phyloP scores from a whole-genome alignment of 2,329 filamentous ascomycete species.

The Colletotrichum sp. region DNA sequence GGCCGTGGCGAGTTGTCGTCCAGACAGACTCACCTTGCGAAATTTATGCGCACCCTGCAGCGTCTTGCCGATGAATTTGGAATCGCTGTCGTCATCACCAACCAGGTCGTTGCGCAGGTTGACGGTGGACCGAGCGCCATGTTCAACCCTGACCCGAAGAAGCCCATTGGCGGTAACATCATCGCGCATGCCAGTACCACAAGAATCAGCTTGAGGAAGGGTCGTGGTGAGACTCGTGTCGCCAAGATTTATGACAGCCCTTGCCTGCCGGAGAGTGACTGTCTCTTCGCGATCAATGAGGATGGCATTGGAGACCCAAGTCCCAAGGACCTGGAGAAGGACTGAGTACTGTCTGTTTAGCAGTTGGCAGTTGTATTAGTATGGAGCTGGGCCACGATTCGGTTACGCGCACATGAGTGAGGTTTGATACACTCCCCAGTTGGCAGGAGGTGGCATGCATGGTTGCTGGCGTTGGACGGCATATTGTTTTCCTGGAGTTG shows the following conservation, averaged over 20 bases:
- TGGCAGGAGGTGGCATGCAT: constrained; percentile 24
- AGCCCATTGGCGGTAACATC: constrained; percentile 98
- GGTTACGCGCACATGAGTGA: constrained; percentile 10
- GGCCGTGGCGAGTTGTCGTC: constrained; percentile 97
- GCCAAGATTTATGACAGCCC: constrained; percentile 99
- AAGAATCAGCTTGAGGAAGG: constrained; percentile 92
- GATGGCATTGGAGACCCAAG: constrained; percentile 95
- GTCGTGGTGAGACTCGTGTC: constrained; percentile 90
- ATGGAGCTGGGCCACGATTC: background rate
- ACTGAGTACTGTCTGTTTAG: constrained; percentile 40
- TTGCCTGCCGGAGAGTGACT: constrained; percentile 95
- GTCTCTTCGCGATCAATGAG: constrained; percentile 94
- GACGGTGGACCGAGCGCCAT: constrained; percentile 95
- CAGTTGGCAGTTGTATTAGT: background rate
- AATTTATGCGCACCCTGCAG: constrained; percentile 86
- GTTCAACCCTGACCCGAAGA: constrained; percentile 99
- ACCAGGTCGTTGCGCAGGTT: constrained; percentile 97
- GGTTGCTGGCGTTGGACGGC: constrained; percentile 33
- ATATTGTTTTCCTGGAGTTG: background rate
- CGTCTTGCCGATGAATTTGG: constrained; percentile 84
- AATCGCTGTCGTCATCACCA: constrained; percentile 97
- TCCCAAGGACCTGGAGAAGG: constrained; percentile 94
- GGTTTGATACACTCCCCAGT: background rate
- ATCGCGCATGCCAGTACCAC: constrained; percentile 98
- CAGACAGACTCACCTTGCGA: constrained; percentile 85